Base-by-base conservation (phyloP, 2,329 filamentous ascomycete genomes). In the Cladosporium colombiae region DNA sequence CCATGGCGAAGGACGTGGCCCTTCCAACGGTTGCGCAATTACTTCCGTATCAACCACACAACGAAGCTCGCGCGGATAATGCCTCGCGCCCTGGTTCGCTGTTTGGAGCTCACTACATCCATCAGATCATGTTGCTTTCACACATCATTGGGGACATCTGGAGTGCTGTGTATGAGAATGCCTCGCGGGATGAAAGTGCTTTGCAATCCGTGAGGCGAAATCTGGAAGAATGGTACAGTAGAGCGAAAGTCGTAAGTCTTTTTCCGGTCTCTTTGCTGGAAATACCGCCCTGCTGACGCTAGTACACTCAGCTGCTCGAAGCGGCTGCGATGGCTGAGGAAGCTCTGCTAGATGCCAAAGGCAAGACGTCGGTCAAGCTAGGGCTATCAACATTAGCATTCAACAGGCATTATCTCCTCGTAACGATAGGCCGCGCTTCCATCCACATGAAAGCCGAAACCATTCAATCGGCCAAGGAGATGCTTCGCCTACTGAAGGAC, bases 41-140 rank as follows among this genome's bases (percentile, higher is more conserved):
- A 2, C 33, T 69, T 33, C 50, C 66, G 1, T 68, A 40, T 21
- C 59, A 68, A 23, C 70, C 69, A 11, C 68, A 69, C 18, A 55
- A 27, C 14, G 29, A 49, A 10, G 25, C 44, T n/a, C 40, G 52
- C 10, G 14, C 18, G 10, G 23, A 21, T n/a, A 23, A 31, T 10
- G 52, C 58, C 14, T 10, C 37, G 40, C 49, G 60, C 6, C 57
- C 69, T 10, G 62, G 62, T 2, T 56, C 66, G 2, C 50, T 69
- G 16, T 73, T 71, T 35, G 69, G 68, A 3, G 69, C 70, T 7
- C 70, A 73, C 56, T 69, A 64, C 35, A 40, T 68, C 1, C 67
- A 70, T 27, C 69, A 70, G 46, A 66, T 70, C 7, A 62, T 68
- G 44, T 33, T 29, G 14, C 61, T 68, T 7, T 69, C 67, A 2